These are phyloP conservation scores for Daldinia sp. DNA, from an alignment of 2,329 filamentous ascomycete genomes.

Conservation along the genomic window DNA sequence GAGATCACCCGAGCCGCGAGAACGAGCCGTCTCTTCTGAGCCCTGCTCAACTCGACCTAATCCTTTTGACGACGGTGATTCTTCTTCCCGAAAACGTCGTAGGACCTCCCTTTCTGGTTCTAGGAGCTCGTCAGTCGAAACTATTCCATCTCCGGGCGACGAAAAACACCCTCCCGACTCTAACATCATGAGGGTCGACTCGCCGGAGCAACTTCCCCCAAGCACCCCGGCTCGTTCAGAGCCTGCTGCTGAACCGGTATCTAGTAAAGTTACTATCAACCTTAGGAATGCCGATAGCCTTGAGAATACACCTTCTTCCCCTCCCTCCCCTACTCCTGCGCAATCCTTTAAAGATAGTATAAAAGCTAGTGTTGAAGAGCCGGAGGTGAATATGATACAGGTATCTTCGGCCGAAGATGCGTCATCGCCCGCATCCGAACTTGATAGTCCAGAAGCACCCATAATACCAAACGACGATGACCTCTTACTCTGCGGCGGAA, in stretches of 20 bases:
- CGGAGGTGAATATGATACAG: constrained; percentile 56
- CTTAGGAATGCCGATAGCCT: constrained; percentile 62
- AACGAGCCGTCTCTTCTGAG: constrained; percentile 72
- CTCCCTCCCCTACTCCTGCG: constrained; percentile 56
- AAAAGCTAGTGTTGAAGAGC: constrained; percentile 61
- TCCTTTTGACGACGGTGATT: constrained; percentile 71
- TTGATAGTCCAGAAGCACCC: constrained; percentile 60
- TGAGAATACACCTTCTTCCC: constrained; percentile 58
- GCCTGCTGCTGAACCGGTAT: constrained; percentile 58
- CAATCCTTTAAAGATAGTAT: constrained; percentile 49
- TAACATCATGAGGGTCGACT: constrained; percentile 57
- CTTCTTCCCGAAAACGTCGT: constrained; percentile 70
- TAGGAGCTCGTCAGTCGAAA: constrained; percentile 65
- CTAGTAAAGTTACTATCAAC: constrained; percentile 72
- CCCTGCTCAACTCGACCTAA: constrained; percentile 72
- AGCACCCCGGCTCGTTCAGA: constrained; percentile 56
- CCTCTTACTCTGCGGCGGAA: constrained; percentile 51
- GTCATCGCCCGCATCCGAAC: constrained; percentile 55
- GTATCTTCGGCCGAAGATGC: constrained; percentile 47
- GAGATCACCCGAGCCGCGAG: constrained; percentile 64
- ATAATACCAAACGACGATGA: constrained; percentile 56
- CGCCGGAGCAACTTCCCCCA: constrained; percentile 55
- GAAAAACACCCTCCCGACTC: constrained; percentile 49
- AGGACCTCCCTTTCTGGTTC: constrained; percentile 70
- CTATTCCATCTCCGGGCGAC: constrained; percentile 51